Evolutionary conservation across 1,284 basidiomycete genomes (phyloP).

Genomic region (Leccinum subrobustum): DNA sequence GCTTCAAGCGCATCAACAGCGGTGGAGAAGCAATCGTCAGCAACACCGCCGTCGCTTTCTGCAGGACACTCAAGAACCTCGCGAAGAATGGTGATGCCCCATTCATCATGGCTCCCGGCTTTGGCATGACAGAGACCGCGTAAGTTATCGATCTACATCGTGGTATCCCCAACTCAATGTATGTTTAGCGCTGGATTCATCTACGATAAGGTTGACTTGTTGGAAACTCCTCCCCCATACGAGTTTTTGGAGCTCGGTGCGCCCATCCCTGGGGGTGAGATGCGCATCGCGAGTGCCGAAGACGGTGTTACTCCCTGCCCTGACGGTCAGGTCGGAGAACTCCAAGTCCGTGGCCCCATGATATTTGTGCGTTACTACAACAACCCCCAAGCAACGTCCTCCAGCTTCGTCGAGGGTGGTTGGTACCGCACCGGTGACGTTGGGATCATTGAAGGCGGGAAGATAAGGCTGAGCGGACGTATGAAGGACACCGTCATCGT

Average conservation of each 20-base stretch:
- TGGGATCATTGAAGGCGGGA: constrained; percentile 38
- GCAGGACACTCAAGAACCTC: constrained; percentile 34
- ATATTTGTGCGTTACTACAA: constrained; percentile 42
- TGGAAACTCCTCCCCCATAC: constrained; percentile 15
- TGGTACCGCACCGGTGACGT: constrained; percentile 47
- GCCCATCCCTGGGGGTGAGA: constrained; percentile 25
- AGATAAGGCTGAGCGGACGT: constrained; percentile 41
- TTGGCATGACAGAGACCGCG: constrained; percentile 48
- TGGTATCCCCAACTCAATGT: too few relatives aligned
- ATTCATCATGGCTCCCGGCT: constrained; percentile 40
- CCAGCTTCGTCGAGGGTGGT: constrained; percentile 40
- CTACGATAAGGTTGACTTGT: constrained; percentile 32
- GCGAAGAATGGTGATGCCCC: constrained; percentile 26
- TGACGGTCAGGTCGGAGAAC: constrained; percentile 35
- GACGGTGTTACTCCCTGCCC: constrained; percentile 30
- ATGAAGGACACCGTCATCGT: constrained; percentile 47
- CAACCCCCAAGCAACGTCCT: constrained; percentile 38
- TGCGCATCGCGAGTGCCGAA: constrained; percentile 35
- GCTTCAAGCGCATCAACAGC: constrained; percentile 29
- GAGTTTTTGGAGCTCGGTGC: constrained; percentile 34
- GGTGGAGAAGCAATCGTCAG: constrained; percentile 43
- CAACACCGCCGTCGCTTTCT: constrained; percentile 38
- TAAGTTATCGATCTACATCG: constrained; percentile 5
- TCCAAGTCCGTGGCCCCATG: constrained; percentile 41
- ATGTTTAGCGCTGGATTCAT: constrained; percentile 37